Evolutionary conservation across 257 asterid genomes (phyloP), one percentile per base, ranked within the genome.

Genomic region (Eustoma russellianum): DNA sequence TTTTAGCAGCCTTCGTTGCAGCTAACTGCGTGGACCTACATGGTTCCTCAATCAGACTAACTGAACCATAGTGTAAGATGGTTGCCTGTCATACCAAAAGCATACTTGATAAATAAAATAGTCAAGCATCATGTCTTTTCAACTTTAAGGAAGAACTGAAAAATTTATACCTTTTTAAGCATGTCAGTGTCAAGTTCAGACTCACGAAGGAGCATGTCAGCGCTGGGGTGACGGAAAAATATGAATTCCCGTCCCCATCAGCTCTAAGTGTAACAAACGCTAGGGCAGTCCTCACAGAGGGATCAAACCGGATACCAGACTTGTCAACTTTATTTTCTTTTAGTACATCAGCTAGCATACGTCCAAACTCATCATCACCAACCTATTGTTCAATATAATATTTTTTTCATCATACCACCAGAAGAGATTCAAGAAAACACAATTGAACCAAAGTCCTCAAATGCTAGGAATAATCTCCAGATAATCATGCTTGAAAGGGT

Each of bases 231-330:
- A 19, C 97, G 95, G 76, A 33, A 87, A 68, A 91, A 91, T 88
- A 91, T 47, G 74, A 91, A 91, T 61, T 91, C 98, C n/a, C 98
- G 88, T 70, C 98, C 6, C 98, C 98, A 57, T 91, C 96, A 14
- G 66, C 70, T 76, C 79, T 77, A 59, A 91, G 90, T 1, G 98
- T 84, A 69, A 91, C 75, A 57, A 91, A 91, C 41, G 98, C 90
- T 24, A 91, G 71, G 17, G 96, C 93, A 15, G 98, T 91, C 66
- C 98, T 78, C 33, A 96, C 96, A 55, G 19, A 41, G 35, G 67
- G 68, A 70, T 91, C 98, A 35, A 82, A 91, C 33, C 94, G 81
- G 64, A 91, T 75, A 59, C 95, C 95, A 40, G 94, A 80, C 55
- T 65, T 79, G 63, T 84, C 76, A 40, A 91, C 98, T 17, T 84